Conservation (phyloP, 75 land plant genomes). For the Ceratopteris richardii region DNA sequence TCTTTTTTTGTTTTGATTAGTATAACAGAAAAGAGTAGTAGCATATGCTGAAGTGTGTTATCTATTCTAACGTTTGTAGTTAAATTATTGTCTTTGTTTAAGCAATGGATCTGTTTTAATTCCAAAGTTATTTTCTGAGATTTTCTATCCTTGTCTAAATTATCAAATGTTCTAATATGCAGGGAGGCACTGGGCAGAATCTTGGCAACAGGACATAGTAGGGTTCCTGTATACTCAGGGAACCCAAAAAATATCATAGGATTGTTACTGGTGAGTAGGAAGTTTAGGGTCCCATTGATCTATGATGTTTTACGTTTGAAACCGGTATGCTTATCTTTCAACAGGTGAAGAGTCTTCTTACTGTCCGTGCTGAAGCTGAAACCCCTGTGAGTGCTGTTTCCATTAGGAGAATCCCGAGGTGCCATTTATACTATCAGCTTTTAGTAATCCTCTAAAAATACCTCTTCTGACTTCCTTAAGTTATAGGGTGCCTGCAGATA, state of each 20-base stretch:
- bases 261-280: slow-evolving; percentile 15
- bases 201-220: slow-evolving; percentile 40
- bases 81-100: too few relatives aligned
- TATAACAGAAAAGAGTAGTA: too few relatives aligned
- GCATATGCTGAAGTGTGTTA: too few relatives aligned
- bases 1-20: too few relatives aligned
- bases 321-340: not conserved
- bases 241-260: slow-evolving; percentile 25
- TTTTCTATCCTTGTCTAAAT: too few relatives aligned
- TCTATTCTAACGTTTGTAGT: too few relatives aligned
- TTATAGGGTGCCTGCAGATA: slow-evolving; percentile 55
- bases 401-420: slow-evolving; percentile 60
- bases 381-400: slow-evolving; percentile 52
- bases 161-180: too few relatives aligned
- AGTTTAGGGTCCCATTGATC: not conserved
- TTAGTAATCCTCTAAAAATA: not conserved
- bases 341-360: slow-evolving; percentile 60
- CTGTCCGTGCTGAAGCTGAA: slow-evolving; percentile 43
- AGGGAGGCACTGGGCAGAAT: slow-evolving; percentile 30
- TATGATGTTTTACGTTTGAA: not conserved
- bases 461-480: not conserved
- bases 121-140: too few relatives aligned
- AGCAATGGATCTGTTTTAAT: too few relatives aligned
- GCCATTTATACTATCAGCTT: not conserved
- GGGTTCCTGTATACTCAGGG: slow-evolving; percentile 31